Conservation (phyloP, 176 grass and related monocot genomes). For the Cenchrus americanus region DNA sequence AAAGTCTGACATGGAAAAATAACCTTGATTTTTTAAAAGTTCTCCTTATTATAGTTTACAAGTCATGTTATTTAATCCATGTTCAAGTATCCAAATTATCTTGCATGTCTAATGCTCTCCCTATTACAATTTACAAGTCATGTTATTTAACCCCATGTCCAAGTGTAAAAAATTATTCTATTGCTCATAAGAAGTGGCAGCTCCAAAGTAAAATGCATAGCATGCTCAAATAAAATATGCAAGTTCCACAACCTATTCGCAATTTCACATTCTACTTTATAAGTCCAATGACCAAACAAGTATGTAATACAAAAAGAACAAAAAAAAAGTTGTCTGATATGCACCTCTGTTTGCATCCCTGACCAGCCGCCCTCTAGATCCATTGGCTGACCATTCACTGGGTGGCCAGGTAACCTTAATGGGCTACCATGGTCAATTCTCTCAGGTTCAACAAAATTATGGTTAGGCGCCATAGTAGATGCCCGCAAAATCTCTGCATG, state of each 20-base stretch:
- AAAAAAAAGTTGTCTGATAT: slow-evolving; percentile 33
- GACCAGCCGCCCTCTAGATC: slow-evolving; percentile 86
- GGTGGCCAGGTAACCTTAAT: slow-evolving; percentile 79
- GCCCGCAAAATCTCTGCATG: slow-evolving; percentile 90
- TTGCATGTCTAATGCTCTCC: not conserved
- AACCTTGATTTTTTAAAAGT: not conserved
- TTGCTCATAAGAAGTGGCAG: not conserved
- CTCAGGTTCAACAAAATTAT: slow-evolving; percentile 87
- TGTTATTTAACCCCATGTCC: not conserved
- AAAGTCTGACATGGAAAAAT: slow-evolving; percentile 32
- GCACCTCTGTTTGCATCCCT: slow-evolving; percentile 85
- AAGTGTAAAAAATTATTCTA: not conserved
- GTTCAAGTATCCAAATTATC: not conserved
- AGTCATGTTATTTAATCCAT: slow-evolving; percentile 9
- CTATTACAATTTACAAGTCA: slow-evolving; percentile 33
- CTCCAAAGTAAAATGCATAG: not conserved
- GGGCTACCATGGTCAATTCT: slow-evolving; percentile 88
- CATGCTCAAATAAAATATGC: slow-evolving; percentile 26
- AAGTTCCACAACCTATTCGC: not conserved
- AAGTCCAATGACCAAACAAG: not conserved
- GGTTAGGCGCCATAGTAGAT: slow-evolving; percentile 73
- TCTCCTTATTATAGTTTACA: slow-evolving; percentile 33
- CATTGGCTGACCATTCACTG: slow-evolving; percentile 91
- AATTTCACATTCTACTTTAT: not conserved
- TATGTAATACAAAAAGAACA: slow-evolving; percentile 9